Evolutionary conservation across 495 filamentous ascomycete species (phyloP), one percentile per base, ranked within the genome.

Genomic region (Tuber microsphaerosporum): DNA sequence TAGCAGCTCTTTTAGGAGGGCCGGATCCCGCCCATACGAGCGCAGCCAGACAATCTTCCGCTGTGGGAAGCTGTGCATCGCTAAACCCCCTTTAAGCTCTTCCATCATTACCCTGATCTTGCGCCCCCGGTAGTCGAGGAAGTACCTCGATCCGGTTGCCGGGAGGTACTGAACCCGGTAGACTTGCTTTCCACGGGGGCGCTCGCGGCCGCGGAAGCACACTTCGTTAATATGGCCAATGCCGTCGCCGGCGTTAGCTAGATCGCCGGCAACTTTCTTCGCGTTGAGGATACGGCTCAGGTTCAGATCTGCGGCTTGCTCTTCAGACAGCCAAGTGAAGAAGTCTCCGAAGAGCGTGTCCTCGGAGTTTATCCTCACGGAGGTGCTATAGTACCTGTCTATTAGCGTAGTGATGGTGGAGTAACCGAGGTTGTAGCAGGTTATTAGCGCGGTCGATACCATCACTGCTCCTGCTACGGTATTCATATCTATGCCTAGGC

Each of bases 351-450:
- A 81, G 26, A 81, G 70, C 6, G n/a, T 31, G 43, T 81, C 73
- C 19, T 81, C 75, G 5, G 80, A 81, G 31, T 71, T 73, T 34
- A 81, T 75, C 22, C 75, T 75, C 17, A 81, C 20, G 22, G 75
- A 78, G 73, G 79, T 75, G 34, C 68, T 71, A 51, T 75, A 81
- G 71, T 81, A 81, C 22, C 31, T 56, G n/a, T 81, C 75, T 17
- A 81, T 71, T 12, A 78, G 43, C 31, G 2, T 74, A 17, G 77
- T 46, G 17, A 74, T 22, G 43, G 74, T 75, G 2, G 71, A 75
- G 34, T 75, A 56, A 20, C 56, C 22, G 20, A 80, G n/a, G 20
- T 44, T 74, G 75, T 71, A 78, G 1, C n/a, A 42, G 37, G 76
- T 78, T 72, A 75, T 73, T 2, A 65, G 31, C 22, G 72, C 76